Conservation (phyloP, 768 basidiomycete genomes). For the Leucogyrophana mollusca region DNA sequence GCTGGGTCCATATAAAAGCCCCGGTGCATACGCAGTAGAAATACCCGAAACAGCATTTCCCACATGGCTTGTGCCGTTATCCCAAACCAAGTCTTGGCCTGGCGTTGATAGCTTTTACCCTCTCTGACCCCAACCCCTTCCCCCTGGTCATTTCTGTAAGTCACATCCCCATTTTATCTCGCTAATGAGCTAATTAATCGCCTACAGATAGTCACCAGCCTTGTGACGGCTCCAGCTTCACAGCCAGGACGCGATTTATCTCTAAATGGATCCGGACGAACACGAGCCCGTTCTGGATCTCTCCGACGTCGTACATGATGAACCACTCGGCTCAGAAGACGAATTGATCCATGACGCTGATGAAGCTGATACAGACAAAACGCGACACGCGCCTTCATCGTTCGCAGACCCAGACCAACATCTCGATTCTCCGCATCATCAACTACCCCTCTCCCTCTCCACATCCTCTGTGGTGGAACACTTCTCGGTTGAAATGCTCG, state of each 20-base stretch:
- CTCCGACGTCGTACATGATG: constrained; percentile 84
- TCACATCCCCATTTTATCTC: too few species aligned
- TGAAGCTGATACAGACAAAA: constrained; percentile 29
- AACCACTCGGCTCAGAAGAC: constrained; percentile 62
- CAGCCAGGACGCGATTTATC: constrained; percentile 3
- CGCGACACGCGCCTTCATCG: constrained; percentile 27
- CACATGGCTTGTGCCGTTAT: too few species aligned
- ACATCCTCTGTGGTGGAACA: constrained; percentile 42
- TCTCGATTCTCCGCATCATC: constrained; percentile 19
- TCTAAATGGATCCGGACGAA: constrained; percentile 51
- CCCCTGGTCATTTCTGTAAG: too few species aligned
- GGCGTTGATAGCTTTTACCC: too few species aligned
- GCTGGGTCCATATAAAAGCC: too few species aligned
- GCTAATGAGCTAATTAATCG: too few species aligned
- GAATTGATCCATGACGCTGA: constrained; percentile 30
- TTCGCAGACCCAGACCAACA: constrained; percentile 16
- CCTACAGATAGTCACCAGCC: too few species aligned
- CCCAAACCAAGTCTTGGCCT: too few species aligned
- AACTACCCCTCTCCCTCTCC: constrained; percentile 35
- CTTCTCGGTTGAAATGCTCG: constrained; percentile 70
- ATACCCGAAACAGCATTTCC: too few species aligned
- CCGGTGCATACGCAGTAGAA: too few species aligned
- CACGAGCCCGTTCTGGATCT: constrained; percentile 64
- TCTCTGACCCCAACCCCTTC: too few species aligned
- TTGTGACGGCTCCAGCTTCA: too few species aligned